These are phyloP conservation scores for Sarcodon sp. DNA, from an alignment of 768 basidiomycete species.

Conservation along the genomic window DNA sequence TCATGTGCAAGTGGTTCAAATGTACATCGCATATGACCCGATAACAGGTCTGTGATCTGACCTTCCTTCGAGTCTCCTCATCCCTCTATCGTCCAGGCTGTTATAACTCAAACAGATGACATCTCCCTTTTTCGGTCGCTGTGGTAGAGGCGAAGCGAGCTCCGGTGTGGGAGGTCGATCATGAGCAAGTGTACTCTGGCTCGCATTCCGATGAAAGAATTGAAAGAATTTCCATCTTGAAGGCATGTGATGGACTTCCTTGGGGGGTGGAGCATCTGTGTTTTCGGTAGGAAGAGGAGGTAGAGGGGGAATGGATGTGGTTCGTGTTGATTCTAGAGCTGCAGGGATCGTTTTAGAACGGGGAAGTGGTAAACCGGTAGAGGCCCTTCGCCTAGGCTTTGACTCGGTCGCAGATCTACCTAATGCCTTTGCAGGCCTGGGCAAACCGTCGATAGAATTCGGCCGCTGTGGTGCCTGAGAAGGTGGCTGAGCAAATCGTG, in stretches of 20 bases:
- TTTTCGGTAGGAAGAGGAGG: constrained; percentile 7
- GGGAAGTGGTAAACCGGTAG: neutral
- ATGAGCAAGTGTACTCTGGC: constrained; percentile 7
- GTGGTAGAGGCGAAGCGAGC: constrained; percentile 7
- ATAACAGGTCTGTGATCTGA: constrained; percentile 85
- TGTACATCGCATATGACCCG: constrained; percentile 60
- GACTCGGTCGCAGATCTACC: constrained; percentile 1
- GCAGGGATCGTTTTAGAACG: neutral
- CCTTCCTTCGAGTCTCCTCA: constrained; percentile 64
- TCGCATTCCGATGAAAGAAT: constrained; percentile 28
- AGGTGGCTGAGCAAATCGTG: neutral
- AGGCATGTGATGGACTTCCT: constrained; percentile 6
- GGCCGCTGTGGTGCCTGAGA: neutral
- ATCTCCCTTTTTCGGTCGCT: constrained; percentile 42
- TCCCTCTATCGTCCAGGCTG: constrained; percentile 62
- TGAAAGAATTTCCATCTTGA: constrained; percentile 40
- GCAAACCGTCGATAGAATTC: neutral
- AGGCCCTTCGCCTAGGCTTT: neutral
- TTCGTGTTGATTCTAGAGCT: neutral
- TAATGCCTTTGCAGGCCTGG: neutral
- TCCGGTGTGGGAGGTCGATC: constrained; percentile 4
- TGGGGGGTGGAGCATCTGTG: neutral
- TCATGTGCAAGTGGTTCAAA: constrained; percentile 15
- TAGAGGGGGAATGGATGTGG: neutral
- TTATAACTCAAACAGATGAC: constrained; percentile 60